These are phyloP conservation scores for Pelargonium cotyledonis DNA, from an alignment of 441 rosid species.

Conservation along the genomic window DNA sequence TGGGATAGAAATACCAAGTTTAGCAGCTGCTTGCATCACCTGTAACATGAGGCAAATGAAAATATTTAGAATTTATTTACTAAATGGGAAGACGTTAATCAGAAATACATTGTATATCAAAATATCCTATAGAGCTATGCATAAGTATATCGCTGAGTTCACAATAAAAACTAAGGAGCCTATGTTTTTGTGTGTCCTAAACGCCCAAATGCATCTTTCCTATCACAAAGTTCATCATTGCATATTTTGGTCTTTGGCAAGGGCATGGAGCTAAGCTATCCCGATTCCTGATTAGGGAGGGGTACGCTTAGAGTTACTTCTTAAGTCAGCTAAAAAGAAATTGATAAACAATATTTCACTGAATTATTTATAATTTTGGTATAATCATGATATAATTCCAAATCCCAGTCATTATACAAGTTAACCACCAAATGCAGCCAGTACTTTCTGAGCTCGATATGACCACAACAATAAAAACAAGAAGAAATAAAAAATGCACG, in stretches of 20 bases:
- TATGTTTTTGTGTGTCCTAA: not conserved
- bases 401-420: not conserved
- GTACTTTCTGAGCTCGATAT: not conserved
- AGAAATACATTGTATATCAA: conserved; percentile 1
- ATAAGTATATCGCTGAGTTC: not conserved
- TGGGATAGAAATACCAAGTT: conserved; percentile 59
- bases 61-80: conserved; percentile 12
- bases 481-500: not conserved
- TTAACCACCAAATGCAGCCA: not conserved
- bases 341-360: no score
- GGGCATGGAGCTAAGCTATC: no score
- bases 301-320: not conserved
- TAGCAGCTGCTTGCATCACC: conserved; percentile 85
- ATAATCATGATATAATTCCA: not conserved
- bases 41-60: conserved; percentile 24
- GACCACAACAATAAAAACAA: not conserved
- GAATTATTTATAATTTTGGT: not conserved
- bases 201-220: not conserved
- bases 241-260: not conserved
- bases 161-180: not conserved
- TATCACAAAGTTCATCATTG: not conserved
- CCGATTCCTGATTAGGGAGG: no score
- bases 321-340: no score
- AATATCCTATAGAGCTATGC: not conserved
- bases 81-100: not conserved